Conservation (phyloP, 1,284 basidiomycete species). For the Xerocomus amazonicus region DNA sequence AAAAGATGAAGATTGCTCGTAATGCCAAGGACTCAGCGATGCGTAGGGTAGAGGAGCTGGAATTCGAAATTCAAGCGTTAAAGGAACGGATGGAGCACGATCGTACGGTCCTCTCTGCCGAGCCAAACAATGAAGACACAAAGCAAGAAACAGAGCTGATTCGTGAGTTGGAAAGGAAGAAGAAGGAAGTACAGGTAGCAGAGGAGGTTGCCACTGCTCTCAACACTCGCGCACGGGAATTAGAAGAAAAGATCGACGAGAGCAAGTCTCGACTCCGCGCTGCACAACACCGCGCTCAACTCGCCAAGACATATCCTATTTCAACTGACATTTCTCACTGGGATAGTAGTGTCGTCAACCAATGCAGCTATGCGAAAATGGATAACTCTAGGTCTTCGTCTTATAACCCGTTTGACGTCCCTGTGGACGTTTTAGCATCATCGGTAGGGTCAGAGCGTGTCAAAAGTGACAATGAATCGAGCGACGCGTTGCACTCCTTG, state of each 20-base stretch:
- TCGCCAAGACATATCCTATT: slow-evolving; percentile 37
- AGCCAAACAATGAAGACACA: slow-evolving; percentile 40
- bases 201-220: slow-evolving; percentile 63
- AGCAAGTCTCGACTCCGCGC: slow-evolving; percentile 51
- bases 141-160: slow-evolving; percentile 48
- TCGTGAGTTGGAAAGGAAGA: slow-evolving; percentile 56
- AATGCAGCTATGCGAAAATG: slow-evolving; percentile 9
- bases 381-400: slow-evolving; percentile 27
- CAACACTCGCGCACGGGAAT: slow-evolving; percentile 52
- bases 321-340: slow-evolving; percentile 12
- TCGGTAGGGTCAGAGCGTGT: slow-evolving; percentile 13
- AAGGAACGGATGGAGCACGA: slow-evolving; percentile 53
- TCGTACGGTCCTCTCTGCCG: slow-evolving; percentile 46
- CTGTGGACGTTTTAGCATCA: slow-evolving; percentile 15
- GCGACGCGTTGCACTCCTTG: slow-evolving; percentile 26
- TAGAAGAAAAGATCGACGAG: slow-evolving; percentile 54
- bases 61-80: slow-evolving; percentile 64
- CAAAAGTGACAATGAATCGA: slow-evolving; percentile 8
- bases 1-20: slow-evolving; percentile 73
- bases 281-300: slow-evolving; percentile 51
- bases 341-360: slow-evolving; percentile 5
- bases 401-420: slow-evolving; percentile 33
- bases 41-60: slow-evolving; percentile 62
- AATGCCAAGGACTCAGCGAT: slow-evolving; percentile 61
- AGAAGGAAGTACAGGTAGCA: slow-evolving; percentile 63